A percentile compares a stretch with the other conserved stretches of the same genome.
These are phyloP conservation scores for Meira miltonrushii DNA, from an alignment of 1,284 basidiomycete species.

Conservation along the genomic window DNA sequence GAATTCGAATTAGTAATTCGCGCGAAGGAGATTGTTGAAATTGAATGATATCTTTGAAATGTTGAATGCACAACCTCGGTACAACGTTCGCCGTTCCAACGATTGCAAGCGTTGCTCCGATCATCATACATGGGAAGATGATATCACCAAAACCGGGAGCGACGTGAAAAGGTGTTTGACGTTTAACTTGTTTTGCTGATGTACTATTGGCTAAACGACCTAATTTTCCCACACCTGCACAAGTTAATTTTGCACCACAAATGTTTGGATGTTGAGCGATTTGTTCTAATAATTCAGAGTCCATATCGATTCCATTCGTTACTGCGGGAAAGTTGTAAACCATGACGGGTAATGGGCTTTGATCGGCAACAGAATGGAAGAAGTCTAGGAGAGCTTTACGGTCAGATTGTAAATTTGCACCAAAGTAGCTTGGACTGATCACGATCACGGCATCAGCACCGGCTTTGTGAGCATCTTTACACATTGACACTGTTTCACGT, in stretches of 20 bases:
- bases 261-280: constrained; percentile 79
- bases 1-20: constrained; percentile 62
- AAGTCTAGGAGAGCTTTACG: constrained; percentile 67
- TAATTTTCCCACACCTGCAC: constrained; percentile 83
- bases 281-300: constrained; percentile 75
- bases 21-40: constrained; percentile 16
- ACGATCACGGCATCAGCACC: constrained; percentile 59
- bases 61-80: constrained; percentile 61
- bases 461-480: constrained; percentile 23
- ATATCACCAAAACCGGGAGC: constrained; percentile 27
- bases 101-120: constrained; percentile 31
- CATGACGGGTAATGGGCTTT: constrained; percentile 77
- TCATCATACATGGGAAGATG: constrained; percentile 26
- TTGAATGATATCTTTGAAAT: constrained; percentile 63
- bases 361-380: constrained; percentile 60
- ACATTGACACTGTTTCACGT: constrained; percentile 57
- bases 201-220: constrained; percentile 71
- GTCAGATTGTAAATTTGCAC: constrained; percentile 64
- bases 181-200: constrained; percentile 28
- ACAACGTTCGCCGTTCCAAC: constrained; percentile 32
- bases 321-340: constrained; percentile 79
- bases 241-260: constrained; percentile 76
- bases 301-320: constrained; percentile 68
- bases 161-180: constrained; percentile 22
- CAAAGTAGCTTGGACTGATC: constrained; percentile 77